Evolutionary conservation across 202 grass and related monocot species (phyloP).

Genomic region (Panicum virgatum): DNA sequence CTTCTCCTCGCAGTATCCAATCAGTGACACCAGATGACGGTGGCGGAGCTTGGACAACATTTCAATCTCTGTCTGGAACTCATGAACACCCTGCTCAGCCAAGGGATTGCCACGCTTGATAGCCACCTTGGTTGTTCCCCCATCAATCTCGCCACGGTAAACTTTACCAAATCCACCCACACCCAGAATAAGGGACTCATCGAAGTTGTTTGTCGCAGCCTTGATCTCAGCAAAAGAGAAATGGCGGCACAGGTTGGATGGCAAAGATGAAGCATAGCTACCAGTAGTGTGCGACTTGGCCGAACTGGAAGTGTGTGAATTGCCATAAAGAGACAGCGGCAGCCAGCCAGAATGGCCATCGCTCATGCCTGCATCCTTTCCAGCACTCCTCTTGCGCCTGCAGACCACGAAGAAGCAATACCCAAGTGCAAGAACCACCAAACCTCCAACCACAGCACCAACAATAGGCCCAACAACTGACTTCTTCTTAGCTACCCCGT

Average conservation of each 20-base stretch:
- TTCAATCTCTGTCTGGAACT: conserved; percentile 92
- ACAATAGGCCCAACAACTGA: conserved; percentile 44
- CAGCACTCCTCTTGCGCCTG: conserved; percentile 44
- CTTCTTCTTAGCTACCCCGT: conserved; percentile 37
- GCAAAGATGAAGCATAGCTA: conserved; percentile 84
- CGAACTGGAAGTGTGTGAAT: conserved; percentile 74
- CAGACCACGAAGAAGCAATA: conserved; percentile 52
- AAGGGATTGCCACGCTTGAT: conserved; percentile 91
- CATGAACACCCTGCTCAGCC: conserved; percentile 84
- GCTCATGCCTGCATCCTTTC: conserved; percentile 67
- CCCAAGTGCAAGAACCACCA: conserved; percentile 55
- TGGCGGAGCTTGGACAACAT: conserved; percentile 92
- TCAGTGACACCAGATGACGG: conserved; percentile 83
- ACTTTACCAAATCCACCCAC: conserved; percentile 94
- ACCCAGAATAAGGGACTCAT: conserved; percentile 80
- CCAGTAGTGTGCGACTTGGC: conserved; percentile 81
- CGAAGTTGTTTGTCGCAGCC: conserved; percentile 83
- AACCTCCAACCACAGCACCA: conserved; percentile 60
- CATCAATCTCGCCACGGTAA: conserved; percentile 78
- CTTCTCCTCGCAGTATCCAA: conserved; percentile 97
- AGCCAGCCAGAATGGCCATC: conserved; percentile 91
- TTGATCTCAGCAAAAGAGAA: conserved; percentile 92
- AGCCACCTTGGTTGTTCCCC: conserved; percentile 76
- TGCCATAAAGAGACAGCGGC: conserved; percentile 76
- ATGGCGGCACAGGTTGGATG: conserved; percentile 82